Base-by-base conservation (phyloP, 2,329 filamentous ascomycete species). In the Aspergillus tubingensis region DNA sequence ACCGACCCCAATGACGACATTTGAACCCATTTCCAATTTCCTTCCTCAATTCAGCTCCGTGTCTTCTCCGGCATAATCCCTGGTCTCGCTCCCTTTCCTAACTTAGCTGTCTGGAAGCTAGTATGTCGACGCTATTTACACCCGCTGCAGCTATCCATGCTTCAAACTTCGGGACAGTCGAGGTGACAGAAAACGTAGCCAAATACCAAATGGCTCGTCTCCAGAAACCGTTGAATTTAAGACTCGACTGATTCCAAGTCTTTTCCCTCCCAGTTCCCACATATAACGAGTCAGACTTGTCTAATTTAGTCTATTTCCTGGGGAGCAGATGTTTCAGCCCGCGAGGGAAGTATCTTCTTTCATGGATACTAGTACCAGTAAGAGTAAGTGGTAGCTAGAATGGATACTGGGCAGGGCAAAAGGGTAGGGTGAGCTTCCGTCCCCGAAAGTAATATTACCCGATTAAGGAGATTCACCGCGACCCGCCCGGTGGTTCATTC, bases 401-500 rank as follows among this genome's bases (percentile, higher is more conserved):
- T 36, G 32, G 32, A 36, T 13, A 36, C 32, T 13, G 32, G 32
- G 32, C 32, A 36, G 32, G 32, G 32, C 32, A 36, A 13, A 36
- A 36, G 1, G 32, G 32, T 15, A 36, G 32, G 32, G 11, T 36
- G 11, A 36, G 11, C 32, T 36, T 36, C 32, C 32, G 32, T 36
- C 32, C 32, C 32, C 32, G 11, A 47, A 17, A 30, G 51, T 62
- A 59, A 62, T 62, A 62, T 62, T 53, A 56, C 56, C 60, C 48
- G 27, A 57, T 62, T 57, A 39, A 41, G 58, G 32, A 30, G 27
- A 21, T 25, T 48, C 21, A 50, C 13, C 36, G 43, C 25, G 53
- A 43, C 41, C 25, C 53, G 39, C 53, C 53, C 39, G 25, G 30
- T 13, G 51, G 23, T 41, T 57, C 39, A 54, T 54, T 54, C 39